These are phyloP conservation scores for Metschnikowia gelsemii DNA, from an alignment of 805 yeast species.

Conservation along the genomic window DNA sequence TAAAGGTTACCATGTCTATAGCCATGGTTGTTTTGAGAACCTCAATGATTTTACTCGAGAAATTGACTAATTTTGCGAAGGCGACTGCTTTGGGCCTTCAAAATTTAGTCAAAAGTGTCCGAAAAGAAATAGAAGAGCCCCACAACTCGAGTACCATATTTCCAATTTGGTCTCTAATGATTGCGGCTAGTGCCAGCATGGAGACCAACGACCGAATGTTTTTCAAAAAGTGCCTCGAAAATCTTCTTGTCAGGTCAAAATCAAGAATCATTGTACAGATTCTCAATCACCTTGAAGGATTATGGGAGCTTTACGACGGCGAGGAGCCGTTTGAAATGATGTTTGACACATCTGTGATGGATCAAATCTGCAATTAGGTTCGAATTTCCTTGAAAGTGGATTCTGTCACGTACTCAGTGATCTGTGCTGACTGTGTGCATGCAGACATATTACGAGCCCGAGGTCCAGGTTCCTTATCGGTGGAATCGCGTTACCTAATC, in stretches of 20 bases:
- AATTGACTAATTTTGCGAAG: conserved; percentile 9
- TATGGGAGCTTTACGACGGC: conserved; percentile 17
- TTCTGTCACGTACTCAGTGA: too few relatives aligned
- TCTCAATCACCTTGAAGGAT: conserved; percentile 13
- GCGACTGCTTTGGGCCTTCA: neutral
- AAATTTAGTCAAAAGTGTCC: conserved; percentile 9
- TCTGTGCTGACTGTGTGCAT: too few relatives aligned
- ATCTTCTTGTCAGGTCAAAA: conserved; percentile 6
- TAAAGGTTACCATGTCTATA: conserved; percentile 12
- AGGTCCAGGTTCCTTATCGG: neutral
- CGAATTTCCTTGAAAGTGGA: too few relatives aligned
- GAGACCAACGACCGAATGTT: conserved; percentile 6
- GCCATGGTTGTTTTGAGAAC: conserved; percentile 15
- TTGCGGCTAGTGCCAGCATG: conserved; percentile 17
- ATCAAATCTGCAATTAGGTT: conserved; percentile 15
- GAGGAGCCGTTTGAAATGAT: conserved; percentile 18
- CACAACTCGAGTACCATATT: conserved; percentile 13
- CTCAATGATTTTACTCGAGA: conserved; percentile 12
- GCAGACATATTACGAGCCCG: too few relatives aligned
- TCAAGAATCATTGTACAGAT: conserved; percentile 14
- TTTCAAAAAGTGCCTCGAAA: conserved; percentile 8
- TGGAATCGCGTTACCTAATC: conserved; percentile 3
- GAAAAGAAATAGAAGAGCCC: conserved; percentile 10
- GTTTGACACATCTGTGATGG: conserved; percentile 17
- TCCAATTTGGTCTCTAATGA: conserved; percentile 20